A percentile compares a stretch with the other conserved stretches of the same genome.
Evolutionary conservation across 331 rosid genomes (phyloP).

Genomic region (Pyracantha coccinea): DNA sequence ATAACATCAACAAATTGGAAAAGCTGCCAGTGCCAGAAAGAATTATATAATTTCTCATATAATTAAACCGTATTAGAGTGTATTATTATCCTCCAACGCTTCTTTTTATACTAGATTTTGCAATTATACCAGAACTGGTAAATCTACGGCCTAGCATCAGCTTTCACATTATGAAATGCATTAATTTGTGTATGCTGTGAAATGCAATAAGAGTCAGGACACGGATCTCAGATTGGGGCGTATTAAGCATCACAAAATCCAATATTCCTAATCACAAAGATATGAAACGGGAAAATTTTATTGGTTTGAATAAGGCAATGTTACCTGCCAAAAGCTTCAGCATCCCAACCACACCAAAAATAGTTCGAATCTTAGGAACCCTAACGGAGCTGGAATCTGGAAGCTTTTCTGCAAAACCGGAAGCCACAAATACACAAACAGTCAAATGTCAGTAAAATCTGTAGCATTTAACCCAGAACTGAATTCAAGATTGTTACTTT

Average conservation of each 20-base stretch:
- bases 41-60: background rate
- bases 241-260: background rate
- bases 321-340: slow-evolving; percentile 85
- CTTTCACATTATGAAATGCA: background rate
- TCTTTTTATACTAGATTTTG: background rate
- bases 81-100: background rate
- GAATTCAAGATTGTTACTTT: background rate
- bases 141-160: background rate
- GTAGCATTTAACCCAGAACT: background rate
- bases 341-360: slow-evolving; percentile 82
- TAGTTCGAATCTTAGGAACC: slow-evolving; percentile 69
- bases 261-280: background rate
- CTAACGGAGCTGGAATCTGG: slow-evolving; percentile 63
- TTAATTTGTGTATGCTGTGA: background rate
- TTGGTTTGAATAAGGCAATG: slow-evolving; percentile 14
- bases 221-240: background rate
- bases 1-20: slow-evolving; percentile 14
- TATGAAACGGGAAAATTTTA: background rate
- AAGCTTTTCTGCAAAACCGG: slow-evolving; percentile 52
- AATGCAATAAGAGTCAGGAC: background rate
- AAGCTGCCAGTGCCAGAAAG: slow-evolving; percentile 6
- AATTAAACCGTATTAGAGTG: background rate
- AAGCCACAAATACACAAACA: background rate
- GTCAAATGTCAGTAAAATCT: background rate
- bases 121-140: background rate